Base-by-base conservation (phyloP, 768 basidiomycete genomes). In the Termitomyces sp. region DNA sequence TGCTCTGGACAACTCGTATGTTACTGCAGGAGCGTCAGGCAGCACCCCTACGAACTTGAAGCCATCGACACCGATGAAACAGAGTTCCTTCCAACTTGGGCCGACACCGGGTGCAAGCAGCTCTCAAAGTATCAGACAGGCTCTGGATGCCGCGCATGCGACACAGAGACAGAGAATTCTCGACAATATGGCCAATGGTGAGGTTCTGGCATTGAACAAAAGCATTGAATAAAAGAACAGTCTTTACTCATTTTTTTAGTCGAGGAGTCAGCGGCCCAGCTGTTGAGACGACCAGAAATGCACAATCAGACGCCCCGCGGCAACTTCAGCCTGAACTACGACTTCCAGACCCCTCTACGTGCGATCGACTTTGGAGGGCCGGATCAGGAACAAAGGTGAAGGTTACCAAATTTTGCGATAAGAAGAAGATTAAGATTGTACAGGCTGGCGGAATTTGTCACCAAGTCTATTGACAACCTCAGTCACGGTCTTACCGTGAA, bases 361-460 rank as follows among this genome's bases (percentile, higher is more conserved):
- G 63, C 74, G 4, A 80, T 88, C 35, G 87, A 89, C 66, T 60
- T 80, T 32, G 87, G 85, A 33, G 87, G 87, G 1, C 72, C 76
- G 0, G 86, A 87, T 67, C 87, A 89, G 66, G 73, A 77, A 52
- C 69, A 79, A 65, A 79, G 75, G 86, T 83, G 54, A 7, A 73
- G 18, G n/a, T 24, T 13, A 32, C 55, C 1, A 2, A 35, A 28
- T 12, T 16, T 6, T 44, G 7, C 15, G 38, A n/a, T 4, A 48
- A 60, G 16, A 18, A 13, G 8, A 42, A 20, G 35, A 36, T 38
- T 51, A 13, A 55, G 49, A 55, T 45, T 61, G 56, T 51, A 24
- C 64, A 88, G 87, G 58, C 73, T 89, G 71, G 83, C 82, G 3
- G 84, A 87, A 48, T 89, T 89, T 60, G 85, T 89, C 3, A 81